phyloP scores from a whole-genome alignment of 352 stramenopile genomes.

The Phytophthora chlamydospora region DNA sequence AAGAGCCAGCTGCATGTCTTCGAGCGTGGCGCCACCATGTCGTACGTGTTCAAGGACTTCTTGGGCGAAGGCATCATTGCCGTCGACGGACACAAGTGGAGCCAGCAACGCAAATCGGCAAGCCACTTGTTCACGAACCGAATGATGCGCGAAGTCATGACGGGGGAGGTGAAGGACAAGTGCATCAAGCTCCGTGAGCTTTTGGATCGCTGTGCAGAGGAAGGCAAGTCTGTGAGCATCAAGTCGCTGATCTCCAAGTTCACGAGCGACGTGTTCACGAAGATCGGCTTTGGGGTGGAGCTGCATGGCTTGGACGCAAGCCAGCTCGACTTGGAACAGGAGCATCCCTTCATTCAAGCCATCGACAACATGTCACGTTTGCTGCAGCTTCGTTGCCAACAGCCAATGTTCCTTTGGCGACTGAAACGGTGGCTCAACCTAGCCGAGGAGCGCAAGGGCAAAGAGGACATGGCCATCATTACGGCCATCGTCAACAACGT shows the following conservation, averaged over 20 bases:
- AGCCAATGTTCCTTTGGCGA: conserved; percentile 55
- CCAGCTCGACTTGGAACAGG: conserved; percentile 29
- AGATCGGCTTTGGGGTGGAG: conserved; percentile 74
- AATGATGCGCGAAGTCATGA: conserved; percentile 62
- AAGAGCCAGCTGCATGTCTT: conserved; percentile 67
- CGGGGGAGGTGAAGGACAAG: conserved; percentile 37
- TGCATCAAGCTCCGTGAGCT: conserved; percentile 30
- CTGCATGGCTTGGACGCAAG: conserved; percentile 40
- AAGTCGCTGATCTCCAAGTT: conserved; percentile 58
- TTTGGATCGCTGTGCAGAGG: conserved; percentile 20
- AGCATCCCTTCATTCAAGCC: conserved; percentile 52
- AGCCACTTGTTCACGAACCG: conserved; percentile 86
- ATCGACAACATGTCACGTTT: conserved; percentile 49
- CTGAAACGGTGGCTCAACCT: conserved; percentile 49
- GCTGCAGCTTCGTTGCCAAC: conserved; percentile 44
- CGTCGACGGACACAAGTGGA: conserved; percentile 59
- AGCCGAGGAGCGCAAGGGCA: conserved; percentile 37
- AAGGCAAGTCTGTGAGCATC: conserved; percentile 27
- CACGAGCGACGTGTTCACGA: conserved; percentile 76
- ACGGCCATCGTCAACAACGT: conserved; percentile 39
- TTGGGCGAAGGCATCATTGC: conserved; percentile 75
- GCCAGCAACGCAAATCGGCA: conserved; percentile 74
- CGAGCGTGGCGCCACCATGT: conserved; percentile 49
- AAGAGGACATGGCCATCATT: conserved; percentile 44
- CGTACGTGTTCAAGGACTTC: conserved; percentile 53